phyloP scores from a whole-genome alignment of 495 filamentous ascomycete genomes.

The Aspergillus nidulans region DNA sequence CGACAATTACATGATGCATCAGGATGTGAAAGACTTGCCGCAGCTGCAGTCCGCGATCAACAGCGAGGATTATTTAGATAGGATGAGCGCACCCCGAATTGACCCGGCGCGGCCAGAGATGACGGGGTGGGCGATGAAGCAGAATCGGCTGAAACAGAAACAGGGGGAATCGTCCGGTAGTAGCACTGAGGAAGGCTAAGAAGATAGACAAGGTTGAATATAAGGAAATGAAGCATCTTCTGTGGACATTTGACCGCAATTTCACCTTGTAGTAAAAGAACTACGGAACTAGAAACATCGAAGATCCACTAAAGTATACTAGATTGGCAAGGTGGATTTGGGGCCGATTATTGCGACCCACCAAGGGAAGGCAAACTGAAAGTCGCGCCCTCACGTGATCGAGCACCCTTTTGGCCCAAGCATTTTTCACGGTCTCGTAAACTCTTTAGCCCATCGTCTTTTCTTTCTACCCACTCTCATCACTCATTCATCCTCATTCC shows the following conservation, averaged over 20 bases:
- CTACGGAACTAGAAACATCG: too few species aligned
- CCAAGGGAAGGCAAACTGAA: not conserved
- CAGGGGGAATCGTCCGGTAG: constrained; percentile 15
- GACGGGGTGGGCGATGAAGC: constrained; percentile 50
- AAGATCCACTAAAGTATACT: constrained; percentile 57
- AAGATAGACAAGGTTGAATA: not conserved
- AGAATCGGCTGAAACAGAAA: constrained; percentile 39
- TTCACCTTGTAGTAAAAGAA: not conserved
- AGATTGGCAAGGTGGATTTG: constrained; percentile 42
- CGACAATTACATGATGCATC: constrained; percentile 55
- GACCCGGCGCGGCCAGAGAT: constrained; percentile 47
- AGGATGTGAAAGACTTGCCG: constrained; percentile 43
- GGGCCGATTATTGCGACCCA: constrained; percentile 41
- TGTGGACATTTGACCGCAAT: too few species aligned
- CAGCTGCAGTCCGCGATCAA: constrained; percentile 51
- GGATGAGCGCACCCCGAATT: constrained; percentile 58
- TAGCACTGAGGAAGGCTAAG: constrained; percentile 21
- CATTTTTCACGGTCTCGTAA: constrained; percentile 10
- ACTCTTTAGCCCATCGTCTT: constrained; percentile 20
- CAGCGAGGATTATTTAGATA: constrained; percentile 58
- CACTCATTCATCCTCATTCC: constrained; percentile 9
- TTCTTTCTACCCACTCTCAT: constrained; percentile 12
- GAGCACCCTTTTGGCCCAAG: constrained; percentile 2
- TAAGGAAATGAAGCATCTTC: too few species aligned
- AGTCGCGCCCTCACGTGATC: not conserved